These are phyloP conservation scores for Venturia carpophila DNA, from an alignment of 2,329 filamentous ascomycete species.

Conservation along the genomic window DNA sequence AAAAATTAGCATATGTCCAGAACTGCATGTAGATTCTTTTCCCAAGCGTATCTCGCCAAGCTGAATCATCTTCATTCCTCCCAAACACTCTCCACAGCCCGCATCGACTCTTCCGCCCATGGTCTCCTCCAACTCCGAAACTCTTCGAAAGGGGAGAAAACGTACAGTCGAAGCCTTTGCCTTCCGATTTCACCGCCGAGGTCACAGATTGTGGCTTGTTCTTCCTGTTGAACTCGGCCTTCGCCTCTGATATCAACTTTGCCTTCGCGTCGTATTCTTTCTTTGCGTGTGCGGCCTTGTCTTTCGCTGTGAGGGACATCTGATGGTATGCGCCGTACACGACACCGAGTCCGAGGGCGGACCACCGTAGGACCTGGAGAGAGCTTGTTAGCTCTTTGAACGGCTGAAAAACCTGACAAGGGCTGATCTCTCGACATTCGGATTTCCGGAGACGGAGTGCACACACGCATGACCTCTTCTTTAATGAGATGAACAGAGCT, in stretches of 20 bases:
- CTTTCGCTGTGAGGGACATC: conserved; percentile 63
- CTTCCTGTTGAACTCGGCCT: conserved; percentile 82
- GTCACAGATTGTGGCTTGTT: conserved; percentile 30
- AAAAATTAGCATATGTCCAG: neutral
- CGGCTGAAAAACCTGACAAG: neutral
- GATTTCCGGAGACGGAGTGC: neutral
- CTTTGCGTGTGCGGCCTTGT: conserved; percentile 63
- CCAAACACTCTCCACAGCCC: neutral
- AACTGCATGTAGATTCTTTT: neutral
- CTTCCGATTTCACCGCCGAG: conserved; percentile 3
- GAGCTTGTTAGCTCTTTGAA: conserved; percentile 23
- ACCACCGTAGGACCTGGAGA: conserved; percentile 87
- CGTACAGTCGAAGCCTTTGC: conserved; percentile 18
- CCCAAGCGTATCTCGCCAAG: neutral
- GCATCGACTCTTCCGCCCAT: neutral
- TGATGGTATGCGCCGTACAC: conserved; percentile 97
- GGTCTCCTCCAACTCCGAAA: neutral
- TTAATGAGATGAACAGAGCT: neutral
- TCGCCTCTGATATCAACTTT: conserved; percentile 84
- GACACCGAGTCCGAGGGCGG: conserved; percentile 81
- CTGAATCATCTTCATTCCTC: neutral
- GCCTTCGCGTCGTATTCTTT: conserved; percentile 87
- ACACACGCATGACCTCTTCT: neutral
- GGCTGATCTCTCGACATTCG: neutral
- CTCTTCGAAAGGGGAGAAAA: neutral